Evolutionary conservation across 2,329 filamentous ascomycete genomes (phyloP).

Genomic region (Aspergillus piperis): DNA sequence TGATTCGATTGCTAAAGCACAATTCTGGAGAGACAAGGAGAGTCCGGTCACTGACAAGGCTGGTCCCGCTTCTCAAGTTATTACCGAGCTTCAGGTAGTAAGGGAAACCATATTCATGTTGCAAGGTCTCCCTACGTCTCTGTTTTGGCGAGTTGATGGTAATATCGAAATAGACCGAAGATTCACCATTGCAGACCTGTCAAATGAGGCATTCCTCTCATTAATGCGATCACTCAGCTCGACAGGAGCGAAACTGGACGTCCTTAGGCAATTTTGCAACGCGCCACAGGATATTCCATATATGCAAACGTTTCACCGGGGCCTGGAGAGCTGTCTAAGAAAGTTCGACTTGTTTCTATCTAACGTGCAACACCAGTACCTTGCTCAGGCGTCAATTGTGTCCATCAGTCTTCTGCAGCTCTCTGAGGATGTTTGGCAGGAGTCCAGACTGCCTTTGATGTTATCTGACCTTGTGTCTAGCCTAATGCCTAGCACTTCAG

Average conservation of each 20-base stretch:
- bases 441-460: constrained; percentile 58
- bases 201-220: constrained; percentile 32
- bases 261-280: constrained; percentile 52
- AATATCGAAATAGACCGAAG: constrained; percentile 40
- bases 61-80: constrained; percentile 29
- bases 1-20: constrained; percentile 43
- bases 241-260: constrained; percentile 51
- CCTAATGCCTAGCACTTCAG: constrained; percentile 47
- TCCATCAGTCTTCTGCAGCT: constrained; percentile 69
- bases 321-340: constrained; percentile 58
- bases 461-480: constrained; percentile 65
- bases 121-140: constrained; percentile 70
- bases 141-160: constrained; percentile 58
- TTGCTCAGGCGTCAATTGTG: constrained; percentile 55
- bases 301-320: constrained; percentile 71
- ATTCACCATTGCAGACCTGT: constrained; percentile 39
- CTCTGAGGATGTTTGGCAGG: constrained; percentile 57
- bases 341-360: constrained; percentile 63
- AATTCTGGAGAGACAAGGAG: constrained; percentile 50
- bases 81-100: constrained; percentile 72
- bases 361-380: constrained; percentile 60
- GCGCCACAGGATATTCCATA: constrained; percentile 56
- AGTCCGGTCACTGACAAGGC: constrained; percentile 14
- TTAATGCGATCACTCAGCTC: constrained; percentile 47
- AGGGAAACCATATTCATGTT: constrained; percentile 86